A percentile compares a stretch with the other conserved stretches of the same genome.
phyloP scores from a whole-genome alignment of 1,139 yeast genomes.

The Hyphopichia khmerensis region DNA sequence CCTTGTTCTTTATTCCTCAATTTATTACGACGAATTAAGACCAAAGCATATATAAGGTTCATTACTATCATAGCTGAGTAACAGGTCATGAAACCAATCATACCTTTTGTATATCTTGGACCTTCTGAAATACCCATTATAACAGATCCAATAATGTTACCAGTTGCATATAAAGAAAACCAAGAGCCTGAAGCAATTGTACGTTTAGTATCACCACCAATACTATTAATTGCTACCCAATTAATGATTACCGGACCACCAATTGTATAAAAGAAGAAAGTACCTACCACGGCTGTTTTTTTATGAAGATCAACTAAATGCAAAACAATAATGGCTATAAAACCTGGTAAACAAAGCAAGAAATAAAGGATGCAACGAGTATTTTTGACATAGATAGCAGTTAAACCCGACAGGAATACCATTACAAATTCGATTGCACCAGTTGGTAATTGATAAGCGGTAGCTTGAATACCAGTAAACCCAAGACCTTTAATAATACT shows the following conservation, averaged over 20 bases:
- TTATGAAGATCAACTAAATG: conserved; percentile 17
- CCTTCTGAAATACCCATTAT: conserved; percentile 27
- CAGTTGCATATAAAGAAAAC: conserved; percentile 29
- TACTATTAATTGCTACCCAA: conserved; percentile 28
- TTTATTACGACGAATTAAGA: conserved; percentile 21
- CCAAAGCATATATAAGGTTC: conserved; percentile 17
- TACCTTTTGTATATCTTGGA: conserved; percentile 28
- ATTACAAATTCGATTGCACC: conserved; percentile 29
- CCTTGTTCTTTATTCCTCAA: conserved; percentile 22
- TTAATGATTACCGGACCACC: conserved; percentile 32
- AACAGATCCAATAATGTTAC: conserved; percentile 29
- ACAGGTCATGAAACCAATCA: conserved; percentile 25
- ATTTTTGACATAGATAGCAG: conserved; percentile 18
- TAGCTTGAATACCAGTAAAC: conserved; percentile 21
- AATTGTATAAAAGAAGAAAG: conserved; percentile 33
- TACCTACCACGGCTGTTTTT: conserved; percentile 25
- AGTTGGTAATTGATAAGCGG: conserved; percentile 29
- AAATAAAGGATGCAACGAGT: conserved; percentile 17
- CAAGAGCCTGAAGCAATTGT: conserved; percentile 24
- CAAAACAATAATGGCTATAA: conserved; percentile 16
- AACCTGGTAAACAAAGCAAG: conserved; percentile 20
- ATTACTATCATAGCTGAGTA: conserved; percentile 26
- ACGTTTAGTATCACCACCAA: conserved; percentile 26
- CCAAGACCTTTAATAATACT: conserved; percentile 28
- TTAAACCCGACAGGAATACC: conserved; percentile 22